A percentile compares a stretch with the other conserved stretches of the same genome.
phyloP scores from a whole-genome alignment of 2,329 filamentous ascomycete species.

The Aspergillus ruber region DNA sequence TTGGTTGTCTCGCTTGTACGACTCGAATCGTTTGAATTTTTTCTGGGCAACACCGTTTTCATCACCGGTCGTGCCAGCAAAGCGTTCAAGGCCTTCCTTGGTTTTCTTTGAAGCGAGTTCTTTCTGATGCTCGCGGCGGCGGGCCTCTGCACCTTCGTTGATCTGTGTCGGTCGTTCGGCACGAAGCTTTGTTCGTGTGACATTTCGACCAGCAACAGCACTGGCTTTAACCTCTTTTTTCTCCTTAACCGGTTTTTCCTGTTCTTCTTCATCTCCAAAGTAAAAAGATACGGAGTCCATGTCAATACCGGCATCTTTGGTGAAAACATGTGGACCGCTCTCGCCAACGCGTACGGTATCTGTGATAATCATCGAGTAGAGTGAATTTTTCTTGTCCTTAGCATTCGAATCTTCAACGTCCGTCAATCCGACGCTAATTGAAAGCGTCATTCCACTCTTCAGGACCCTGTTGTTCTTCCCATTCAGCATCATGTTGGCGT shows the following conservation, averaged over 20 bases:
- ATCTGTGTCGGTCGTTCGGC: slow-evolving; percentile 83
- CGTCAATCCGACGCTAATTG: slow-evolving; percentile 80
- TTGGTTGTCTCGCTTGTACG: slow-evolving; percentile 96
- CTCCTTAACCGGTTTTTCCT: slow-evolving; percentile 77
- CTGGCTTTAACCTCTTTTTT: slow-evolving; percentile 73
- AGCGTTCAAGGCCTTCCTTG: slow-evolving; percentile 75
- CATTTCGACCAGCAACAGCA: slow-evolving; percentile 88
- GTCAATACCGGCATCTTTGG: slow-evolving; percentile 83
- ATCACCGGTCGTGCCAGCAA: slow-evolving; percentile 75
- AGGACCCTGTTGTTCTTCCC: slow-evolving; percentile 75
- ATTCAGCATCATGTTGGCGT: slow-evolving; percentile 75
- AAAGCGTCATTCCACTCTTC: slow-evolving; percentile 96
- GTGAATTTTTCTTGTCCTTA: slow-evolving; percentile 82
- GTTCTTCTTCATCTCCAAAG: slow-evolving; percentile 88
- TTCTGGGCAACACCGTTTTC: slow-evolving; percentile 90
- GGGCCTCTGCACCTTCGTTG: slow-evolving; percentile 83
- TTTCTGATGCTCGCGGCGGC: slow-evolving; percentile 85
- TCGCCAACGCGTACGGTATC: slow-evolving; percentile 87
- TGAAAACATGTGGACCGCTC: slow-evolving; percentile 68
- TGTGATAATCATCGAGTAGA: slow-evolving; percentile 82
- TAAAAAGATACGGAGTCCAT: slow-evolving; percentile 96
- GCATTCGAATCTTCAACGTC: slow-evolving; percentile 82
- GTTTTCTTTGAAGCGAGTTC: slow-evolving; percentile 84
- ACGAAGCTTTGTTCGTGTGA: slow-evolving; percentile 85
- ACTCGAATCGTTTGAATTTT: slow-evolving; percentile 98